Evolutionary conservation across 192 early-diverging fungal genomes (phyloP).

Genomic region (Podila minutissima): DNA sequence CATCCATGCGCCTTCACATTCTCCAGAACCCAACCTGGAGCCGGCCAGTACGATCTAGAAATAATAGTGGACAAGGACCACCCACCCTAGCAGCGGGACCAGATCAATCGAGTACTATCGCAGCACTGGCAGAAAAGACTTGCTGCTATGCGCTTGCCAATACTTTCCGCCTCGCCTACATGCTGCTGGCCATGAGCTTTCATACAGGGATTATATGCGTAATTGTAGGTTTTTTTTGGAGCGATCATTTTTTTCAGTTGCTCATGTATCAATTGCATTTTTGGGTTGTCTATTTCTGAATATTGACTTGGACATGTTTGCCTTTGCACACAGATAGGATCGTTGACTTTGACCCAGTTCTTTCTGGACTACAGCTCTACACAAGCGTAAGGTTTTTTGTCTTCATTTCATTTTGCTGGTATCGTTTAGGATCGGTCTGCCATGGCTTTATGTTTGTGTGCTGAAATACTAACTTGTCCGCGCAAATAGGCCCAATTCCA

Average conservation of each 20-base stretch:
- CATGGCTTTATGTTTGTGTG: background rate
- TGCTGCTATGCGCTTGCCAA: slow-evolving; percentile 31
- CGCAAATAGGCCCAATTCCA: background rate
- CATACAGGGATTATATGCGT: slow-evolving; percentile 41
- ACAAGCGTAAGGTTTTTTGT: background rate
- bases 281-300: background rate
- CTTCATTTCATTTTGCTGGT: background rate
- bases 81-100: background rate
- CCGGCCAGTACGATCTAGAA: background rate
- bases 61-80: background rate
- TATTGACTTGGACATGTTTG: background rate
- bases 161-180: slow-evolving; percentile 37
- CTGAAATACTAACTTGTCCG: background rate
- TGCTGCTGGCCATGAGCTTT: slow-evolving; percentile 56
- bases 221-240: slow-evolving; percentile 22
- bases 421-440: background rate
- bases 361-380: slow-evolving; percentile 1
- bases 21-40: slow-evolving; percentile 2
- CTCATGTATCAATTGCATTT: background rate
- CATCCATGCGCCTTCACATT: background rate
- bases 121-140: slow-evolving; percentile 9
- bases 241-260: background rate
- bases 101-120: background rate
- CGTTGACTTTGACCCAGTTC: slow-evolving; percentile 10
- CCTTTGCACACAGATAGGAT: slow-evolving; percentile 4